These are phyloP conservation scores for Colletotrichum navitas DNA, from an alignment of 2,329 filamentous ascomycete species.

Conservation along the genomic window DNA sequence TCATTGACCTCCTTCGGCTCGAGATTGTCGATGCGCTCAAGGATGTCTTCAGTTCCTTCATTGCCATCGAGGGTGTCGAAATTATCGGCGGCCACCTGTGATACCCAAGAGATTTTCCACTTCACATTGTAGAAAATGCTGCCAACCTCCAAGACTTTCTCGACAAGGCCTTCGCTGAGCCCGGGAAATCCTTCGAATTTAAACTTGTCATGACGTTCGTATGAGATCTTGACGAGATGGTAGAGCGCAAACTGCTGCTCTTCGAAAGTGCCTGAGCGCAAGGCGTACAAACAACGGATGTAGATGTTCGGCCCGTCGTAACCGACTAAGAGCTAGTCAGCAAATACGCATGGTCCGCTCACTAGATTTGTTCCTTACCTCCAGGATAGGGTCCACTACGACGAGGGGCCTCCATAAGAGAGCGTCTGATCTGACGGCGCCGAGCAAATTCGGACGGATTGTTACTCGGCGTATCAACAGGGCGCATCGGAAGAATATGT, in stretches of 20 bases:
- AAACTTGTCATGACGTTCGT: conserved; percentile 94
- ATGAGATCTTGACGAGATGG: conserved; percentile 95
- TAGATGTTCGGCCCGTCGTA: conserved; percentile 91
- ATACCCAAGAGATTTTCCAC: conserved; percentile 81
- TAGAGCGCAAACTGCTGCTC: conserved; percentile 95
- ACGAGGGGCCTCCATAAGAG: conserved; percentile 37
- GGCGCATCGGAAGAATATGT: conserved; percentile 76
- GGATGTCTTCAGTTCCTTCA: conserved; percentile 64
- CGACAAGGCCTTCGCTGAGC: conserved; percentile 87
- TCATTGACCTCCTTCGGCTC: conserved; percentile 68
- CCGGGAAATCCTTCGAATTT: conserved; percentile 92
- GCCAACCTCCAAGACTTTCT: conserved; percentile 84
- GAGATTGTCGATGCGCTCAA: conserved; percentile 78
- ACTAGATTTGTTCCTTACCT: conserved; percentile 60
- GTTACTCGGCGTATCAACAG: conserved; percentile 81
- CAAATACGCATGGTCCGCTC: not conserved
- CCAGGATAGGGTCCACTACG: conserved; percentile 63
- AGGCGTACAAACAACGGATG: conserved; percentile 84
- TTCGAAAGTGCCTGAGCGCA: conserved; percentile 81
- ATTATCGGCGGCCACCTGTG: conserved; percentile 58
- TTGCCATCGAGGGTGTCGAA: conserved; percentile 59
- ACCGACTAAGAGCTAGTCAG: conserved; percentile 55
- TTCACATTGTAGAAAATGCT: conserved; percentile 84
- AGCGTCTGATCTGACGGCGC: conserved; percentile 61
- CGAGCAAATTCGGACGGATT: conserved; percentile 76